Percentiles rank a stretch among this genome's conserved stretches.
phyloP scores from a whole-genome alignment of 345 rosid species.

The Noccaea bulbosa region DNA sequence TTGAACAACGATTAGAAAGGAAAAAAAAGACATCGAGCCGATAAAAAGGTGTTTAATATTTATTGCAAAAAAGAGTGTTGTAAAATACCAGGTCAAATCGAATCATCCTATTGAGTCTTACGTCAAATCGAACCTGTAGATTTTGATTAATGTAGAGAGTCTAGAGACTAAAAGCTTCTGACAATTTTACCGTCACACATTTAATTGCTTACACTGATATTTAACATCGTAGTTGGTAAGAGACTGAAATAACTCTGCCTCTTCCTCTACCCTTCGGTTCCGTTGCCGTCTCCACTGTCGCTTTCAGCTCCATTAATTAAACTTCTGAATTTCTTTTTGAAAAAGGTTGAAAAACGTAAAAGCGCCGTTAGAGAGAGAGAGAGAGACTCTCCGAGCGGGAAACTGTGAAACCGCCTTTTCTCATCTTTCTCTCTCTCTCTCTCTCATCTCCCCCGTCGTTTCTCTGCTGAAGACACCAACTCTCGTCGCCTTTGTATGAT shows the following conservation, averaged over 20 bases:
- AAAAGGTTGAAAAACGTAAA: conserved; percentile 39
- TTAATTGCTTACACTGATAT: not conserved
- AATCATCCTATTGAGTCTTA: not conserved
- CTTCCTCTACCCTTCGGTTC: conserved; percentile 7
- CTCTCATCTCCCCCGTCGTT: conserved; percentile 15
- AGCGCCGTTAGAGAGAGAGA: conserved; percentile 33
- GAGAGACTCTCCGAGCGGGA: conserved; percentile 43
- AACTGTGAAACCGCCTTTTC: conserved; percentile 25
- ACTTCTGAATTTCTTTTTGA: not conserved
- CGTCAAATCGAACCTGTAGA: conserved; percentile 29
- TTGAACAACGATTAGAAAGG: not conserved
- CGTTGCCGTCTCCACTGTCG: conserved; percentile 39
- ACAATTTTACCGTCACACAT: not conserved
- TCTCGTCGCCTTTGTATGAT: not conserved
- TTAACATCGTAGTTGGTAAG: not conserved
- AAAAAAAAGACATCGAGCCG: conserved; percentile 23
- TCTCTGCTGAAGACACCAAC: not conserved
- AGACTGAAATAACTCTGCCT: not conserved
- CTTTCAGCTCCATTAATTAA: conserved; percentile 31
- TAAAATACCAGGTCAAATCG: not conserved
- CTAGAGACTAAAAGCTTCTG: no score
- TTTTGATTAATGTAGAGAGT: conserved; percentile 9
- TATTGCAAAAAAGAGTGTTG: not conserved
- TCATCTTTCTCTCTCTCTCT: not conserved
- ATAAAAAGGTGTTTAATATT: not conserved